These are phyloP conservation scores for Fusarium brevicatenulatum DNA, from an alignment of 2,329 filamentous ascomycete genomes.

Conservation along the genomic window DNA sequence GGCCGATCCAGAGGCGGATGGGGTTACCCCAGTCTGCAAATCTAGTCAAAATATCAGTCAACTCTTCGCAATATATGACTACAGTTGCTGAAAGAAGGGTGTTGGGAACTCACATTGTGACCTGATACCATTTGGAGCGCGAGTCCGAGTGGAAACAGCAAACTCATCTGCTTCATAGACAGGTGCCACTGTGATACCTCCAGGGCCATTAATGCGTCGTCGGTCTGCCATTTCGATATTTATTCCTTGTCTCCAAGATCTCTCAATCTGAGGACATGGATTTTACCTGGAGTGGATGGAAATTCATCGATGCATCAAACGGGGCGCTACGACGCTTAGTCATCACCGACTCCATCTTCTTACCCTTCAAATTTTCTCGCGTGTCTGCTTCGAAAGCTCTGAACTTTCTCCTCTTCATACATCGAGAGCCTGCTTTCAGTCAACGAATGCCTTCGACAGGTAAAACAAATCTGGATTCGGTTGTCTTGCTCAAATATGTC, in stretches of 20 bases:
- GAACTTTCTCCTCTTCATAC: slow-evolving; percentile 27
- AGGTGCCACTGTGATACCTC: slow-evolving; percentile 78
- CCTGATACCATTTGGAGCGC: slow-evolving; percentile 76
- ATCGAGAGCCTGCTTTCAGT: slow-evolving; percentile 7
- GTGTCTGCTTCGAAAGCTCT: neutral
- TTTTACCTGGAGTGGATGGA: slow-evolving; percentile 30
- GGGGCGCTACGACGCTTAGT: slow-evolving; percentile 30
- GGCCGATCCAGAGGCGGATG: slow-evolving; percentile 92
- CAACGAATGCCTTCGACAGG: neutral
- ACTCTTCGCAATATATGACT: neutral
- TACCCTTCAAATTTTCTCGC: slow-evolving; percentile 39
- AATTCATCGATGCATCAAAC: slow-evolving; percentile 29
- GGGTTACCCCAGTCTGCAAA: slow-evolving; percentile 89
- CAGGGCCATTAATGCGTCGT: slow-evolving; percentile 88
- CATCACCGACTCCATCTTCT: slow-evolving; percentile 29
- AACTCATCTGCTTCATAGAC: slow-evolving; percentile 68
- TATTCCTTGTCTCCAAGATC: neutral
- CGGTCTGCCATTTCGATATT: slow-evolving; percentile 75
- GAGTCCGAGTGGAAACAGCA: slow-evolving; percentile 59
- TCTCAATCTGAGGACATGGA: slow-evolving; percentile 20
- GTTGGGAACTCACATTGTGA: slow-evolving; percentile 77
- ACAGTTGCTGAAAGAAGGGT: neutral
- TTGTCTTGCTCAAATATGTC: neutral
- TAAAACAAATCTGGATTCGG: neutral
- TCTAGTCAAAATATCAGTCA: slow-evolving; percentile 61